These are phyloP conservation scores for Catenaria anguillulae DNA, from an alignment of 371 early-diverging fungal species.

Conservation along the genomic window DNA sequence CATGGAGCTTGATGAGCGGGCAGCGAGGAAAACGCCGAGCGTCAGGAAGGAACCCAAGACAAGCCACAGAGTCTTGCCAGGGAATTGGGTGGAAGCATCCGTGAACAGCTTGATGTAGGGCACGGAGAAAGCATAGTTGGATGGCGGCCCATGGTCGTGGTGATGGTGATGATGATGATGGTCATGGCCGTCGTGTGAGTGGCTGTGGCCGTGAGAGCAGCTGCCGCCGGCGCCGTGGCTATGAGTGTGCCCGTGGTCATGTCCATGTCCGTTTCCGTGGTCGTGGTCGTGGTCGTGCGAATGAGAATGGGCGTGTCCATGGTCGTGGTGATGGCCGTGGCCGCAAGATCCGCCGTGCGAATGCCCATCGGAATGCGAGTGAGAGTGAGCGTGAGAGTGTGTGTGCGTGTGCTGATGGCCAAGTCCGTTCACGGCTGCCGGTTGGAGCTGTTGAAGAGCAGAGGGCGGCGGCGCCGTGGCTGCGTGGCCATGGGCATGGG, in stretches of 20 bases:
- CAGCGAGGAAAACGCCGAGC: neutral
- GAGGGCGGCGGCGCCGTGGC: too few species aligned
- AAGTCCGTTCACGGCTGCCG: too few species aligned
- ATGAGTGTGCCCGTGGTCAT: too few species aligned
- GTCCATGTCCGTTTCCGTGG: slow-evolving; percentile 1
- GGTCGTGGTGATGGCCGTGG: neutral
- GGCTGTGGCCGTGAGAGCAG: slow-evolving; percentile 7
- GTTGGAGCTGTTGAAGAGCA: too few species aligned
- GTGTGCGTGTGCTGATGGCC: too few species aligned
- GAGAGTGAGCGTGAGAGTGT: neutral
- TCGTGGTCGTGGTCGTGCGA: neutral
- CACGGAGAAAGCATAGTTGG: neutral
- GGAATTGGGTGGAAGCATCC: too few species aligned
- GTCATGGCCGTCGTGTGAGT: slow-evolving; percentile 2
- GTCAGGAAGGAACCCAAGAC: neutral
- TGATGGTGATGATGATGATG: neutral
- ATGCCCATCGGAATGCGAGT: neutral
- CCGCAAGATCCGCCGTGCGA: too few species aligned
- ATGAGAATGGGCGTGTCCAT: neutral
- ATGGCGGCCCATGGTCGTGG: neutral
- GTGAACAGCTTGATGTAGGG: too few species aligned
- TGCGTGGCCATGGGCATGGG: too few species aligned
- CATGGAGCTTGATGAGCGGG: neutral
- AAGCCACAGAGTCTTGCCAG: neutral
- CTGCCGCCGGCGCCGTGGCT: neutral